Conservation (phyloP, 345 rosid genomes). For the Euclidium syriacum region DNA sequence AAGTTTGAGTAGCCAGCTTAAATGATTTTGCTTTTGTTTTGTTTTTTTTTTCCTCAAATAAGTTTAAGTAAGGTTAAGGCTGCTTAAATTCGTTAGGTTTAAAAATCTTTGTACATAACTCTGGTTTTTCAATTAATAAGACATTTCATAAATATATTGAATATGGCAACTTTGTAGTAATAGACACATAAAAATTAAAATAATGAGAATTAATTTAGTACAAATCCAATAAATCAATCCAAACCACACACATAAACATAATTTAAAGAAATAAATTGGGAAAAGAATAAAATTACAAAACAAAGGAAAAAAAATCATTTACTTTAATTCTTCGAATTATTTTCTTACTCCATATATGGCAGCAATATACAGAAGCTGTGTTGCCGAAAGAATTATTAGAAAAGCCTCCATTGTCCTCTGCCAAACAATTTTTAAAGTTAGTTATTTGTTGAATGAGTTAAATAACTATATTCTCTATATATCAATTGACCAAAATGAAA, state of each 20-base stretch:
- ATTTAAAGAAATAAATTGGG: neutral
- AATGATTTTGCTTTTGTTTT: too few species aligned
- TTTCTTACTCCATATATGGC: constrained; percentile 49
- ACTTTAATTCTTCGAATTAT: constrained; percentile 8
- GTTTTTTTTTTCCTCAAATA: too few species aligned
- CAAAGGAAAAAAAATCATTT: neutral
- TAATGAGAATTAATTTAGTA: neutral
- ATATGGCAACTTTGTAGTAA: too few species aligned
- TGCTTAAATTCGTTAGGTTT: too few species aligned
- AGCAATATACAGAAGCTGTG: constrained; percentile 78
- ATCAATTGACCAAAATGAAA: too few species aligned
- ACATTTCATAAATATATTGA: too few species aligned
- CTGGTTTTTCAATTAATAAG: too few species aligned
- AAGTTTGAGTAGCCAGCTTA: too few species aligned
- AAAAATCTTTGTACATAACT: too few species aligned
- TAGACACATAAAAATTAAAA: neutral
- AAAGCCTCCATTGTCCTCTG: constrained; percentile 99
- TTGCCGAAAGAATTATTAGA: constrained; percentile 68
- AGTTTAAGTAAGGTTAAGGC: too few species aligned
- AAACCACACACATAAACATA: constrained; percentile 20
- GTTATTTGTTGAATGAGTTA: neutral
- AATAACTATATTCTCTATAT: neutral
- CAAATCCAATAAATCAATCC: constrained; percentile 13
- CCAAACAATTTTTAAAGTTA: neutral
- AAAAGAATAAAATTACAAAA: neutral